Evolutionary conservation across 1,284 basidiomycete genomes (phyloP).

Genomic region (Sporisorium sorghi): DNA sequence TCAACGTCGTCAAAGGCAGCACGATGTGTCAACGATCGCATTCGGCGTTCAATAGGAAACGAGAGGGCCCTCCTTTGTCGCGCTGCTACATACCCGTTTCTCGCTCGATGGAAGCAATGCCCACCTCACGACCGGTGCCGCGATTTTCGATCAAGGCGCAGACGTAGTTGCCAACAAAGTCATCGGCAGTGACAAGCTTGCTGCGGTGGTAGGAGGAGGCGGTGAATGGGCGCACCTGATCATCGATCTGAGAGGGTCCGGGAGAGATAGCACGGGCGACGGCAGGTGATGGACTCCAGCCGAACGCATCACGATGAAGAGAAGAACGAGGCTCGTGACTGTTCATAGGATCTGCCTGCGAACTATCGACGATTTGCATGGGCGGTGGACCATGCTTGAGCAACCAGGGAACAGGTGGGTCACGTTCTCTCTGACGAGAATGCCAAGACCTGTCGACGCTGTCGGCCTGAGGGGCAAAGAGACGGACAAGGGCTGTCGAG

Average conservation of each 20-base stretch:
- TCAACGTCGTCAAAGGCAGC: neutral
- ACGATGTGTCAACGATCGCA: neutral
- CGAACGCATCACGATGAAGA: neutral
- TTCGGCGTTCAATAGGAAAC: neutral
- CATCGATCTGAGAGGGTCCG: neutral
- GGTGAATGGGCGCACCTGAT: constrained; percentile 34
- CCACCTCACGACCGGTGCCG: constrained; percentile 81
- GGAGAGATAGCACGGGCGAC: neutral
- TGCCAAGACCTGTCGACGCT: neutral
- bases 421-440: neutral
- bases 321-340: neutral
- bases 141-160: constrained; percentile 48
- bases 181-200: constrained; percentile 40
- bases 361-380: constrained; percentile 13
- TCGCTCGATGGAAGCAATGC: constrained; percentile 83
- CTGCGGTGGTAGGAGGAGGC: constrained; percentile 47
- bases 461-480: constrained; percentile 28
- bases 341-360: constrained; percentile 1
- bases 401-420: constrained; percentile 13
- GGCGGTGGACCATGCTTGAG: constrained; percentile 18
- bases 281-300: neutral
- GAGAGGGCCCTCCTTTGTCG: neutral
- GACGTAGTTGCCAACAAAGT: constrained; percentile 37
- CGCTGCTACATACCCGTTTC: constrained; percentile 75
- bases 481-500: constrained; percentile 11